phyloP scores from a whole-genome alignment of 768 basidiomycete species.

The Kwoniella heveanensis region DNA sequence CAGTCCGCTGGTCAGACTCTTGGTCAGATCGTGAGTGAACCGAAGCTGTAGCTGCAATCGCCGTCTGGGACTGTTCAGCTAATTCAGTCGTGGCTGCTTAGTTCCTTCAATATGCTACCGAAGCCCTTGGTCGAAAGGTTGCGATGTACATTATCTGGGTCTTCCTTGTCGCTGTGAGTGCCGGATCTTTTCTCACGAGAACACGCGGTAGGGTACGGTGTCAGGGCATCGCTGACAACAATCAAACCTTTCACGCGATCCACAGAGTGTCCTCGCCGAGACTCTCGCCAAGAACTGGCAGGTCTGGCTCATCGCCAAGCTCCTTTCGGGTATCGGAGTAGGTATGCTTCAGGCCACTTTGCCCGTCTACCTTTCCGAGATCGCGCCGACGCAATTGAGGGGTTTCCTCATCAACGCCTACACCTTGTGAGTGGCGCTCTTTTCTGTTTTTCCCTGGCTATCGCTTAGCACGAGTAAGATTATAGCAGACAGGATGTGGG shows the following conservation, averaged over 20 bases:
- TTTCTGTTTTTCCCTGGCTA: too few relatives aligned
- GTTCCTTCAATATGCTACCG: slow-evolving; percentile 30
- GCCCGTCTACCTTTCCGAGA: slow-evolving; percentile 37
- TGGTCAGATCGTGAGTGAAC: slow-evolving; percentile 28
- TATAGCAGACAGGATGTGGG: too few relatives aligned
- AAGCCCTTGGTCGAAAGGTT: slow-evolving; percentile 30
- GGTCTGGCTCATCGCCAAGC: slow-evolving; percentile 34
- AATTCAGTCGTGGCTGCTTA: too few relatives aligned
- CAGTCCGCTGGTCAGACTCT: slow-evolving; percentile 31
- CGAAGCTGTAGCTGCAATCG: too few relatives aligned
- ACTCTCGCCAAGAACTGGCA: slow-evolving; percentile 24
- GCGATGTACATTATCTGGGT: slow-evolving; percentile 26
- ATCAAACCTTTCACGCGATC: too few relatives aligned
- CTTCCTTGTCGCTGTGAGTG: slow-evolving; percentile 29
- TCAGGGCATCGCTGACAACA: too few relatives aligned
- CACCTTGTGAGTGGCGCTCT: slow-evolving; percentile 23
- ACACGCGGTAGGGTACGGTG: too few relatives aligned
- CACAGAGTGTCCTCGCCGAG: slow-evolving; percentile 27
- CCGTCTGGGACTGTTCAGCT: too few relatives aligned
- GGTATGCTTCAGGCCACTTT: slow-evolving; percentile 36
- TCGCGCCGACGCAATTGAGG: slow-evolving; percentile 26
- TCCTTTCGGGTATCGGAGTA: slow-evolving; percentile 35
- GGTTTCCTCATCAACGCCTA: slow-evolving; percentile 40
- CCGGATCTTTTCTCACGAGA: too few relatives aligned
- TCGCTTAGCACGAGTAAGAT: too few relatives aligned